Percentiles rank a stretch among this genome's conserved stretches.
Conservation (phyloP, 2,329 filamentous ascomycete genomes). For the Hypomyces rosellus region DNA sequence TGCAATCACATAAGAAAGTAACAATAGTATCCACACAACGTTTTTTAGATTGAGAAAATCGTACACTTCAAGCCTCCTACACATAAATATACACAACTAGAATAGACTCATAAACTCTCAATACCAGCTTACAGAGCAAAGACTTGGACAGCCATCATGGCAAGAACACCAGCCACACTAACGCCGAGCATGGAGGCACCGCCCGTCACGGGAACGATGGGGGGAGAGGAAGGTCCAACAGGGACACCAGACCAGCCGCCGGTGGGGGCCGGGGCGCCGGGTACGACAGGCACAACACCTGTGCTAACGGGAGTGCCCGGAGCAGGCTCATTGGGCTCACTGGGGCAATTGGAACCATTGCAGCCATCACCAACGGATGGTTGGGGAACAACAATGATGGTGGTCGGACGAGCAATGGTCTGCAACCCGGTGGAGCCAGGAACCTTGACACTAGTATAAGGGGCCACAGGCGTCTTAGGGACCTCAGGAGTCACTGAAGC, state of each 20-base stretch:
- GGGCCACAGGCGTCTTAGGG: background rate
- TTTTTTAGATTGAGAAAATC: too few relatives aligned
- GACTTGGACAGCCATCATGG: conserved; percentile 22
- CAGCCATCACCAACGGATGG: conserved; percentile 21
- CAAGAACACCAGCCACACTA: conserved; percentile 21
- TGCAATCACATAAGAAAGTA: too few relatives aligned
- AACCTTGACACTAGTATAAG: background rate
- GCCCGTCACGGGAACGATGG: conserved; percentile 36
- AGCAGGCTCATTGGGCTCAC: conserved; percentile 1
- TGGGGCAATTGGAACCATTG: conserved; percentile 18
- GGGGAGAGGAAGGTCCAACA: conserved; percentile 11
- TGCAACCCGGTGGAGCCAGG: conserved; percentile 10
- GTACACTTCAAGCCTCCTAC: too few relatives aligned
- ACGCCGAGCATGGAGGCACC: conserved; percentile 34
- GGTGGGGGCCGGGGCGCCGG: conserved; percentile 17
- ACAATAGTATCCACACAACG: too few relatives aligned
- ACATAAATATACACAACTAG: too few relatives aligned
- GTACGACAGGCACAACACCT: conserved; percentile 1
- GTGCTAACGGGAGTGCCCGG: conserved; percentile 8
- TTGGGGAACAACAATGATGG: conserved; percentile 12
- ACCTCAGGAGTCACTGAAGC: background rate
- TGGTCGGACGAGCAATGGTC: conserved; percentile 15
- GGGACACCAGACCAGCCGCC: conserved; percentile 9
- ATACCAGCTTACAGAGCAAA: conserved; percentile 20
- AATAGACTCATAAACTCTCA: background rate